phyloP scores from a whole-genome alignment of 768 basidiomycete species.

The Glaciozyma antarctica region DNA sequence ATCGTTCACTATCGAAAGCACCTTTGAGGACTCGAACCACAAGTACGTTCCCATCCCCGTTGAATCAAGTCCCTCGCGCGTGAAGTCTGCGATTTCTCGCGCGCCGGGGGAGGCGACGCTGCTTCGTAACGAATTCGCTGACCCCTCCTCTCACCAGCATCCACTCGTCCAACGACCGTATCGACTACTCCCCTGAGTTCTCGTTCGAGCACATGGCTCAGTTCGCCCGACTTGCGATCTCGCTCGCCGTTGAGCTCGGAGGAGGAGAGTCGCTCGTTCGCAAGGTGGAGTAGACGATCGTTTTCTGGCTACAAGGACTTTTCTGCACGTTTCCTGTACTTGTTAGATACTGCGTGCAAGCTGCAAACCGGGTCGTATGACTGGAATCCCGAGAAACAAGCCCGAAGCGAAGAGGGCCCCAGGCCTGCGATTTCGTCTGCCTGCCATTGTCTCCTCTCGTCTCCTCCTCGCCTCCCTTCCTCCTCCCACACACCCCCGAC shows the following conservation, averaged over 20 bases:
- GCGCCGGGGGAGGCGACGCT: too few species aligned
- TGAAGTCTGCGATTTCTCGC: too few species aligned
- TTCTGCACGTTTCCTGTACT: too few species aligned
- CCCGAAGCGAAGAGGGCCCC: too few species aligned
- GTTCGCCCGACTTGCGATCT: slow-evolving; percentile 35
- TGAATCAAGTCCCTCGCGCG: slow-evolving; percentile 16
- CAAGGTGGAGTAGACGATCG: neutral
- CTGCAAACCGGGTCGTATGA: too few species aligned
- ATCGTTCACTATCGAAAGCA: slow-evolving; percentile 30
- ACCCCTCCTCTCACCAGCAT: slow-evolving; percentile 8
- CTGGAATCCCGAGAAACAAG: too few species aligned
- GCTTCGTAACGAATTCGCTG: neutral
- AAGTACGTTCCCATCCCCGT: slow-evolving; percentile 27
- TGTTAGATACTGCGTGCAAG: too few species aligned
- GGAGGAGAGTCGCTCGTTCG: slow-evolving; percentile 17
- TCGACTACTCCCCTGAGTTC: slow-evolving; percentile 33
- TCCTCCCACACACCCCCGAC: too few species aligned
- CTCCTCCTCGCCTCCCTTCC: too few species aligned
- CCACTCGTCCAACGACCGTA: slow-evolving; percentile 29
- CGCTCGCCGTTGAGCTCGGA: slow-evolving; percentile 34
- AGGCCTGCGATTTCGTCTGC: too few species aligned
- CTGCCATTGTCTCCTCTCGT: too few species aligned
- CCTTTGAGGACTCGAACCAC: slow-evolving; percentile 14
- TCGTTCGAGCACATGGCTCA: slow-evolving; percentile 35
- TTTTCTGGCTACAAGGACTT: too few species aligned